Evolutionary conservation across 768 basidiomycete genomes (phyloP).

Genomic region (Hypholoma sublateritium): DNA sequence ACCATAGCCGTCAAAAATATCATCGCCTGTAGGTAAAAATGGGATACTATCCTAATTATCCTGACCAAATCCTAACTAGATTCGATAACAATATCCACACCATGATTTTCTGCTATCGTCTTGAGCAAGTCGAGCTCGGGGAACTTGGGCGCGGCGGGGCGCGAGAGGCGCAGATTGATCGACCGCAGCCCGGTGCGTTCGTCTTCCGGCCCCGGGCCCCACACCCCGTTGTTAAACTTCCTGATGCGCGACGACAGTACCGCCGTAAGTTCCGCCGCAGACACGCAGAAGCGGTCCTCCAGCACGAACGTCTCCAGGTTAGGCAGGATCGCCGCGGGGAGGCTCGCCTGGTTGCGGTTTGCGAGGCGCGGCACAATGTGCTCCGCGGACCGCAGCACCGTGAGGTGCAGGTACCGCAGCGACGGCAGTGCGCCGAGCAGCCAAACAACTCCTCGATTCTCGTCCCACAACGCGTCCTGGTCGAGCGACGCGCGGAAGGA

Average conservation of each 20-base stretch:
- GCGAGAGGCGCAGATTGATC: conserved; percentile 16
- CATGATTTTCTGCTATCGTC: conserved; percentile 11
- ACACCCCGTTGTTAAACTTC: not conserved
- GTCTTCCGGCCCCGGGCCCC: conserved; percentile 4
- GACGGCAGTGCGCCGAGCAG: conserved; percentile 17
- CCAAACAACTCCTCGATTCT: conserved; percentile 17
- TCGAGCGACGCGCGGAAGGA: conserved; percentile 16
- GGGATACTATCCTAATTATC: too few relatives aligned
- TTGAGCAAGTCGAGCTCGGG: conserved; percentile 16
- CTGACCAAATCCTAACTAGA: not conserved
- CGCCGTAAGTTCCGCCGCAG: conserved; percentile 12
- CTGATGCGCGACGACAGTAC: conserved; percentile 14
- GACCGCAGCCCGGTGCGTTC: conserved; percentile 2
- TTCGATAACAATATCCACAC: conserved; percentile 11
- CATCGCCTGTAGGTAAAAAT: too few relatives aligned
- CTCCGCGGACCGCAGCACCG: conserved; percentile 14
- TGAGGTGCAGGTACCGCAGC: conserved; percentile 16
- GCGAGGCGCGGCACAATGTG: conserved; percentile 18
- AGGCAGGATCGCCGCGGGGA: conserved; percentile 11
- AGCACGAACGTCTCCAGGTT: conserved; percentile 12
- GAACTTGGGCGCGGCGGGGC: conserved; percentile 16
- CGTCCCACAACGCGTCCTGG: conserved; percentile 17
- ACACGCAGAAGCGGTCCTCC: conserved; percentile 17
- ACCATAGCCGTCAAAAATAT: too few relatives aligned
- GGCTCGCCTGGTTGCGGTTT: conserved; percentile 4